Base-by-base conservation (phyloP, 345 rosid species). In the Citropsis articulata region DNA sequence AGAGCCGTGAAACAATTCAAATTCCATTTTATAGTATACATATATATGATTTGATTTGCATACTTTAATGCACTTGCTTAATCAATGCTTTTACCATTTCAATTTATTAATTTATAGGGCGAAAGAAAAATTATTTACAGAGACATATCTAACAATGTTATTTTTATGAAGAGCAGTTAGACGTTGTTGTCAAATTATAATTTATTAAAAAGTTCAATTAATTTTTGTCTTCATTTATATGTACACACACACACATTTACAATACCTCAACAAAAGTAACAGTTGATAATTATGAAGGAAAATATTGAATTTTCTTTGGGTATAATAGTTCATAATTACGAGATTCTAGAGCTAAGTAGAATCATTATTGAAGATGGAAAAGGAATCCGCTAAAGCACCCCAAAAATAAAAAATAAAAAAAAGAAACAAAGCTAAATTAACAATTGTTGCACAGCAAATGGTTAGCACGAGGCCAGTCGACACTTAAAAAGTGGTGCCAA, bases 391-490 rank as follows among this genome's bases (percentile, higher is more conserved):
- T 18, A 45, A 31, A 28, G 57, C 8, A 9, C 42, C 42, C 42
- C 42, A 4, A 4, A 35, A 35, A 4, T 0, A 38, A 33, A 50
- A 16, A 50, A 50, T 0, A 40, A 40, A 40, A 33, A 1, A 50
- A 50, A 1, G 4, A 50, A 42, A 0, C 22, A 50, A 50, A 18
- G 22, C 7, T 18, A 50, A 50, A 50, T 18, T 50, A 16, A 53
- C 19, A 53, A 53, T 53, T 53, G 57, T 53, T 53, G 57, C 57
- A 53, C 6, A 5, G 57, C 57, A 53, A 53, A 45, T 45, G 50
- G 18, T 13, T 42, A 60, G 88, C 88, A 81, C 66, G 83, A 72
- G 85, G 78, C 85, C 84, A 82, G 76, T 85, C 85, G 85, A 75
- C 86, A 72, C 65, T 63, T 19, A 77, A 79, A 72, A 66, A 71